Evolutionary conservation across 768 basidiomycete genomes (phyloP).

Genomic region (Coprinellus micaceus): DNA sequence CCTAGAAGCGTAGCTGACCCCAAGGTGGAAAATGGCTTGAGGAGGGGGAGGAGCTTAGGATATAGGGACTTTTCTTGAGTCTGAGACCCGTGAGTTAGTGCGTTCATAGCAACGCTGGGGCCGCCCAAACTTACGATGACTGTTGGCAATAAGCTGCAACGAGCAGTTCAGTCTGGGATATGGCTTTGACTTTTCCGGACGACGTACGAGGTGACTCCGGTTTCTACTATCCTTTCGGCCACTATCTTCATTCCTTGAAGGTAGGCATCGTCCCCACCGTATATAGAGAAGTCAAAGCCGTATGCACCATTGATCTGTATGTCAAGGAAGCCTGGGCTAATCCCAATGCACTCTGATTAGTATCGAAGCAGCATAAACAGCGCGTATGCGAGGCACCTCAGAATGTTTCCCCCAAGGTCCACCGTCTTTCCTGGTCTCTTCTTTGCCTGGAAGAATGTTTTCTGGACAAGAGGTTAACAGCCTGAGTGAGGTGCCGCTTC

Average conservation of each 20-base stretch:
- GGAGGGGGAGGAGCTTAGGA: slow-evolving; percentile 62
- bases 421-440: slow-evolving; percentile 61
- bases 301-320: slow-evolving; percentile 90
- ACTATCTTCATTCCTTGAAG: slow-evolving; percentile 62
- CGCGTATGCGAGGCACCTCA: slow-evolving; percentile 44
- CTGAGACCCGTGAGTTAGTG: slow-evolving; percentile 31
- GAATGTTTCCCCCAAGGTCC: slow-evolving; percentile 72
- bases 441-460: slow-evolving; percentile 61
- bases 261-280: slow-evolving; percentile 68
- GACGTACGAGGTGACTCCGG: slow-evolving; percentile 82
- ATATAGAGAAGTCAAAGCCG: slow-evolving; percentile 84
- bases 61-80: slow-evolving; percentile 77
- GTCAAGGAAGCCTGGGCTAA: slow-evolving; percentile 81
- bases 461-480: slow-evolving; percentile 34
- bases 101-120: not conserved
- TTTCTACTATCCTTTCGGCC: slow-evolving; percentile 76
- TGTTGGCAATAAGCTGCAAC: slow-evolving; percentile 53
- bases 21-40: slow-evolving; percentile 63
- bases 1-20: slow-evolving; percentile 74
- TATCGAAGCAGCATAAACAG: not conserved
- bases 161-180: slow-evolving; percentile 12
- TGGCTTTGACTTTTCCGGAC: no score
- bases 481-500: not conserved
- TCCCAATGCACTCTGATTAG: not conserved
- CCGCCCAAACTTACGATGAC: slow-evolving; percentile 53